Evolutionary conservation across 176 grass and related monocot genomes (phyloP).

Genomic region (Oryza glaberrima): DNA sequence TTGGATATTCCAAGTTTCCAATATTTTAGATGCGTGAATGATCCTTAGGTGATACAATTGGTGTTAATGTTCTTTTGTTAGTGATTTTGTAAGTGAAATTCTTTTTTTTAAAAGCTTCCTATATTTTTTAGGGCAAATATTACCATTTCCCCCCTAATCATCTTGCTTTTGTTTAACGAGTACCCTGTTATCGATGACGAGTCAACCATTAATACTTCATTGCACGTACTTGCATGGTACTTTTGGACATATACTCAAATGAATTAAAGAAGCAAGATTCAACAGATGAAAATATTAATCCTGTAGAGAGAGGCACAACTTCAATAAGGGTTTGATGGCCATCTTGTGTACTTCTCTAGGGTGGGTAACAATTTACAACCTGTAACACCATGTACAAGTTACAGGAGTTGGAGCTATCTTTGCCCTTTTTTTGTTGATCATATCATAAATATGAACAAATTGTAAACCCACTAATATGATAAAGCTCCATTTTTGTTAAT

Average conservation of each 20-base stretch:
- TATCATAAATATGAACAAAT: slow-evolving; percentile 24
- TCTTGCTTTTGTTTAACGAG: not conserved
- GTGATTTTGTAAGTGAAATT: not conserved
- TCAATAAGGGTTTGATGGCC: not conserved
- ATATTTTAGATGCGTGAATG: slow-evolving; percentile 14
- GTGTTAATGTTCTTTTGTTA: slow-evolving; percentile 4
- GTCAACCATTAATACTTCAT: not conserved
- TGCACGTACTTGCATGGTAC: too few relatives aligned
- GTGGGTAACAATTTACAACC: slow-evolving; percentile 4
- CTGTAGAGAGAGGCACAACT: not conserved
- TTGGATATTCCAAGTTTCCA: not conserved
- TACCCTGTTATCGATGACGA: not conserved
- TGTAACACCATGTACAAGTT: not conserved
- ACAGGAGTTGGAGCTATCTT: not conserved
- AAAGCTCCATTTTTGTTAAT: not conserved
- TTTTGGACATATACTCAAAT: not conserved
- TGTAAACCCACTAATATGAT: slow-evolving; percentile 5
- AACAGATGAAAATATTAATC: slow-evolving; percentile 11
- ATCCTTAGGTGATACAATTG: slow-evolving; percentile 18
- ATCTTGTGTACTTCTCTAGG: slow-evolving; percentile 21
- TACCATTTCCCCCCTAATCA: slow-evolving; percentile 1
- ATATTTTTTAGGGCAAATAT: not conserved
- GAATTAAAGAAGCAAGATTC: slow-evolving; percentile 20
- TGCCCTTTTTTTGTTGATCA: slow-evolving; percentile 13
- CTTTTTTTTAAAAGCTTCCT: slow-evolving; percentile 7